phyloP scores from a whole-genome alignment of 2,329 filamentous ascomycete species.

The Fusarium setosum region DNA sequence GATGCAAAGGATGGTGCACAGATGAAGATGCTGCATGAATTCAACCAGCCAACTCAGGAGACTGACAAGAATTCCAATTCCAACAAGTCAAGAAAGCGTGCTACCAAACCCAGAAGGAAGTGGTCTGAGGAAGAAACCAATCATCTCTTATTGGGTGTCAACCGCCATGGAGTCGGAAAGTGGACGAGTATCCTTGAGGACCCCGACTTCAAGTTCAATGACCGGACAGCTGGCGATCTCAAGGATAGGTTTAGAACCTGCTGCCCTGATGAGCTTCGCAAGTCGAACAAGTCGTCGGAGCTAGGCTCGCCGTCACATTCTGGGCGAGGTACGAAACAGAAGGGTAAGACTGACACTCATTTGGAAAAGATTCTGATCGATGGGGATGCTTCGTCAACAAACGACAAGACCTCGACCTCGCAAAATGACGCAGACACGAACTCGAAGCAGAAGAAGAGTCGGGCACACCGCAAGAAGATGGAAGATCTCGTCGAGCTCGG shows the following conservation, averaged over 20 bases:
- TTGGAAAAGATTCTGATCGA: conserved; percentile 69
- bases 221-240: conserved; percentile 70
- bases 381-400: conserved; percentile 47
- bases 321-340: conserved; percentile 47
- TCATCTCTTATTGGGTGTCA: conserved; percentile 69
- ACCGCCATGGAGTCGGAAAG: conserved; percentile 71
- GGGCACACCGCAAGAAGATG: conserved; percentile 66
- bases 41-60: conserved; percentile 49
- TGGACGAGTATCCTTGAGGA: conserved; percentile 75
- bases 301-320: conserved; percentile 36
- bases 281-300: conserved; percentile 48
- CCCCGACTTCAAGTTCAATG: conserved; percentile 69
- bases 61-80: conserved; percentile 42
- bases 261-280: conserved; percentile 70
- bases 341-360: conserved; percentile 60
- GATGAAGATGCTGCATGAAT: conserved; percentile 57
- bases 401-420: conserved; percentile 40
- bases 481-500: conserved; percentile 68
- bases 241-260: conserved; percentile 76
- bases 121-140: conserved; percentile 76
- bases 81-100: conserved; percentile 62
- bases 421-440: conserved; percentile 48
- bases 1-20: conserved; percentile 59
- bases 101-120: conserved; percentile 68
- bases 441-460: conserved; percentile 60